phyloP scores from a whole-genome alignment of 1,284 basidiomycete genomes.

The Leccinum pallidistipes region DNA sequence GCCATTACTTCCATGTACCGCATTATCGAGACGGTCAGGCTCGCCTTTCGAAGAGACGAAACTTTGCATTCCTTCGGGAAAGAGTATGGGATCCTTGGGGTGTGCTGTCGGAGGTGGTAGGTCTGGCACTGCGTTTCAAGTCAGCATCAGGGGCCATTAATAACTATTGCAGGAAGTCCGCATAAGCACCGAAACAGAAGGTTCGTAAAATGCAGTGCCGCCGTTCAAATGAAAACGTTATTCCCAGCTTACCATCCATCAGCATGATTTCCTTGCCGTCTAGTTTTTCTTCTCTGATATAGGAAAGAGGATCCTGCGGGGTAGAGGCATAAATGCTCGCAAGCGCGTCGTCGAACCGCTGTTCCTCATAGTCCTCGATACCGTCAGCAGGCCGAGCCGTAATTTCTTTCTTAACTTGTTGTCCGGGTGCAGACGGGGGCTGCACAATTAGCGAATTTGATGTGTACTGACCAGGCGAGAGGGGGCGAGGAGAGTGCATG shows the following conservation, averaged over 20 bases:
- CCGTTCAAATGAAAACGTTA: conserved; percentile 10
- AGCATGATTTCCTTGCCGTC: conserved; percentile 50
- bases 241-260: conserved; percentile 49
- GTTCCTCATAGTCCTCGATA: conserved; percentile 13
- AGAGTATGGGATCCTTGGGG: conserved; percentile 30
- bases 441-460: conserved; percentile 42
- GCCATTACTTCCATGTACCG: background rate
- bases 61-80: conserved; percentile 38
- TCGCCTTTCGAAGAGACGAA: conserved; percentile 29
- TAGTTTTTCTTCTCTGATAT: conserved; percentile 54
- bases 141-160: conserved; percentile 27
- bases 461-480: conserved; percentile 32
- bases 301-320: conserved; percentile 24
- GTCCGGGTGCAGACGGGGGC: conserved; percentile 31
- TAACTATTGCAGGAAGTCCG: conserved; percentile 21
- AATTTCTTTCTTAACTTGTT: conserved; percentile 13
- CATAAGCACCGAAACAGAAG: conserved; percentile 24
- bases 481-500: conserved; percentile 32
- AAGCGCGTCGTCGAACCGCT: conserved; percentile 27
- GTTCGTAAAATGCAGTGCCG: conserved; percentile 10
- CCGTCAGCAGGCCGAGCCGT: background rate
- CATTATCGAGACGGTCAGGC: background rate
- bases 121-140: conserved; percentile 45
- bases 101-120: conserved; percentile 52
- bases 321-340: conserved; percentile 29